Conservation (phyloP, 2,329 filamentous ascomycete genomes). For the Monosporascus sp. region DNA sequence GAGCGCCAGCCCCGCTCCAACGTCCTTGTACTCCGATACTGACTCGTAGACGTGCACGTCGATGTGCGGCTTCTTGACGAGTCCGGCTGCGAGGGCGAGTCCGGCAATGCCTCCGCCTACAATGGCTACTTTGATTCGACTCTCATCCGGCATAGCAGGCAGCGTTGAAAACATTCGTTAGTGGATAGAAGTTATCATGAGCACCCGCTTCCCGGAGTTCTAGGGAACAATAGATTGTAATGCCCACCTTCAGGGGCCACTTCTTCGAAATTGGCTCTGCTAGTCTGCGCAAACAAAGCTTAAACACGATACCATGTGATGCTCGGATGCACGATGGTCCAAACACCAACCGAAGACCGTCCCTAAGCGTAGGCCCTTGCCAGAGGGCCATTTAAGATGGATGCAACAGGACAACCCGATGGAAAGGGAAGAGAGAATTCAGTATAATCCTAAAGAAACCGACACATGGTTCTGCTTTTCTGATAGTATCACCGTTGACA, state of each 20-base stretch:
- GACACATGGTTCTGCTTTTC: no score
- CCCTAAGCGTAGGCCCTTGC: no score
- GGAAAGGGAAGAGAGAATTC: no score
- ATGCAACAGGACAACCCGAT: no score
- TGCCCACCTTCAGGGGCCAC: not conserved
- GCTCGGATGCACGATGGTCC: not conserved
- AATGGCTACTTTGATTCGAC: slow-evolving; percentile 19
- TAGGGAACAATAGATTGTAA: no score
- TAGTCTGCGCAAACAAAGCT: not conserved
- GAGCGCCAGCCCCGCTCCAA: slow-evolving; percentile 35
- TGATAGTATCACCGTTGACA: no score
- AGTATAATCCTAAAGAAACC: no score
- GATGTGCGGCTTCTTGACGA: slow-evolving; percentile 28
- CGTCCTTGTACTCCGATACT: slow-evolving; percentile 25
- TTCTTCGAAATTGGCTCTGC: not conserved
- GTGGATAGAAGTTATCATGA: no score
- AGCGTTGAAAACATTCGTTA: not conserved
- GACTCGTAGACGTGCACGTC: slow-evolving; percentile 33
- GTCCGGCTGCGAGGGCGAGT: slow-evolving; percentile 29
- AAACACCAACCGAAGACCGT: no score
- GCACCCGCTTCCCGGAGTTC: no score
- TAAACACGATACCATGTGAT: not conserved
- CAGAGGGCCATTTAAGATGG: no score
- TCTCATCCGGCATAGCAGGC: slow-evolving; percentile 2
- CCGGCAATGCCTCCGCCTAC: slow-evolving; percentile 30